These are phyloP conservation scores for Actinomortierella ambigua DNA, from an alignment of 371 early-diverging fungal genomes.

Conservation along the genomic window DNA sequence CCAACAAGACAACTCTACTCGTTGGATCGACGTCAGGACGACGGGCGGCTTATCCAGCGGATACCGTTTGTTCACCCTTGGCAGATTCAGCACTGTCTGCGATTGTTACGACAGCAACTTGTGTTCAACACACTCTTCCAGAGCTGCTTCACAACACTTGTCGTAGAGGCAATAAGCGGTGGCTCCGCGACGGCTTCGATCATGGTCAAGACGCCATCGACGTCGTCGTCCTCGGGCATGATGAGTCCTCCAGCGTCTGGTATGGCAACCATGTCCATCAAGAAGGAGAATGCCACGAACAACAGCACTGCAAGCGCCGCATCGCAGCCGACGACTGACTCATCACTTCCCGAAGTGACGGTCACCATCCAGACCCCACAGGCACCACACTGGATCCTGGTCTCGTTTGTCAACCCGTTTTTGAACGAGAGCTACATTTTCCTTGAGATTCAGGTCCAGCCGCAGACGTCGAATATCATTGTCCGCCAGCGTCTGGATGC, in stretches of 20 bases:
- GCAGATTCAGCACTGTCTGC: conserved; percentile 50
- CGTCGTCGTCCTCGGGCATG: neutral
- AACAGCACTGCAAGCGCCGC: too few species aligned
- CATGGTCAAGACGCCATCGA: neutral
- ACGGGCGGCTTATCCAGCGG: conserved; percentile 49
- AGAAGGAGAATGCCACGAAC: too few species aligned
- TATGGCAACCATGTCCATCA: too few species aligned
- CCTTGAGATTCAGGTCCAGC: conserved; percentile 29
- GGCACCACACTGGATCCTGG: conserved; percentile 27
- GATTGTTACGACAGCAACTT: conserved; percentile 55
- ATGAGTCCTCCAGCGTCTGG: conserved; percentile 1
- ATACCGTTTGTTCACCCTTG: conserved; percentile 62
- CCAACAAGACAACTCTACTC: conserved; percentile 31
- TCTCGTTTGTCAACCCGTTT: conserved; percentile 31
- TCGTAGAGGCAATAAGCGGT: conserved; percentile 6
- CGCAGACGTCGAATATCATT: too few species aligned
- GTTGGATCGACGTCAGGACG: conserved; percentile 40
- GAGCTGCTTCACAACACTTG: conserved; percentile 48
- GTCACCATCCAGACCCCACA: conserved; percentile 41
- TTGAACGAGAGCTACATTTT: conserved; percentile 19
- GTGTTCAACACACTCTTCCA: conserved; percentile 60
- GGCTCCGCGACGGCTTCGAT: neutral
- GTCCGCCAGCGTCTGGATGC: too few species aligned
- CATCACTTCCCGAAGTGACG: conserved; percentile 12
- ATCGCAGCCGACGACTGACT: conserved; percentile 1